Conservation (phyloP, 1,284 basidiomycete genomes). For the Neonothopanus nambi region DNA sequence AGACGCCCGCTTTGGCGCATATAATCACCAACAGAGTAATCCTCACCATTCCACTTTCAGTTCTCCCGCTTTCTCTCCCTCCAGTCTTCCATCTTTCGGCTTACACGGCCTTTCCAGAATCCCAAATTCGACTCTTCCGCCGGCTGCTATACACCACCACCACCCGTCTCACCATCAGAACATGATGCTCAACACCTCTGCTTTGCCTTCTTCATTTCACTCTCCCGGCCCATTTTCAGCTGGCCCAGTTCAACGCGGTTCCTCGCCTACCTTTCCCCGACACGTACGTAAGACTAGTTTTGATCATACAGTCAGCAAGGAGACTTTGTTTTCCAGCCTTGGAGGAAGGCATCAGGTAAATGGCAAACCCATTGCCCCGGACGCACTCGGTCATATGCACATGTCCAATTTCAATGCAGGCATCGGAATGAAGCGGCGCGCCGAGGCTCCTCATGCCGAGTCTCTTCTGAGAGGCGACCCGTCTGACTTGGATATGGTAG, state of each 20-base stretch:
- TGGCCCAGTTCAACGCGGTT: constrained; percentile 3
- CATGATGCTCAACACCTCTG: constrained; percentile 35
- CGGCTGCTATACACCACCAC: background rate
- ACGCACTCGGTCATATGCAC: constrained; percentile 36
- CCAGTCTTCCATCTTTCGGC: constrained; percentile 58
- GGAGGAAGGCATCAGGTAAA: constrained; percentile 78
- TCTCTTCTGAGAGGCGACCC: constrained; percentile 77
- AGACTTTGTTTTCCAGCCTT: constrained; percentile 57
- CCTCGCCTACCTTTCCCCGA: constrained; percentile 66
- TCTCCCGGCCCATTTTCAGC: constrained; percentile 26
- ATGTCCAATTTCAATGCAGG: constrained; percentile 1
- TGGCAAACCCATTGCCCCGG: constrained; percentile 66
- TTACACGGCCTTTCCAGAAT: constrained; percentile 36
- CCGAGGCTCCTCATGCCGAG: constrained; percentile 72
- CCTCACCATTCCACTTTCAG: constrained; percentile 37
- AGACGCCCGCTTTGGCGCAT: constrained; percentile 1
- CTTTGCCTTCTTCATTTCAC: constrained; percentile 45
- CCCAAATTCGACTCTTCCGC: background rate
- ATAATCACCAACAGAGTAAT: too few species aligned
- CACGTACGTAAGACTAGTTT: constrained; percentile 91
- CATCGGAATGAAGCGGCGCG: constrained; percentile 71
- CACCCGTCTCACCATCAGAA: constrained; percentile 10
- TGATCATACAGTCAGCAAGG: constrained; percentile 81
- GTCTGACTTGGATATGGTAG: constrained; percentile 46
- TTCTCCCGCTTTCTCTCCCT: constrained; percentile 59